Conservation (phyloP, 2,329 filamentous ascomycete genomes). For the Verticillium zaregamsianum region DNA sequence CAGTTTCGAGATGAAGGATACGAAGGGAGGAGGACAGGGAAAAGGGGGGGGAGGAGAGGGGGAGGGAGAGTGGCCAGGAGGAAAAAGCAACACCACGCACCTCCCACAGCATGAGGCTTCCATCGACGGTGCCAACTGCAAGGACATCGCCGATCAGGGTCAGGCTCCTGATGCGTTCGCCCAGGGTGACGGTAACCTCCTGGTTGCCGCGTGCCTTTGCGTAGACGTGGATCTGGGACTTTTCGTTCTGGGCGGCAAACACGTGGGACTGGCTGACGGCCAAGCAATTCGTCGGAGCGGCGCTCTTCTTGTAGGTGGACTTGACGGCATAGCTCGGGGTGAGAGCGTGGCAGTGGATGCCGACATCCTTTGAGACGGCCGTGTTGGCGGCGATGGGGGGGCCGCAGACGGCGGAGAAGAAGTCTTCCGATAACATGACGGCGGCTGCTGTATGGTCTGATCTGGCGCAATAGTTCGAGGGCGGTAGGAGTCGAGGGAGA, state of each 20-base stretch:
- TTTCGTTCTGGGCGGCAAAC: conserved; percentile 87
- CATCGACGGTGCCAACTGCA: conserved; percentile 77
- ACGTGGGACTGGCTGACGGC: conserved; percentile 79
- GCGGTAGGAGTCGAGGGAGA: not conserved
- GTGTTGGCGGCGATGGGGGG: conserved; percentile 57
- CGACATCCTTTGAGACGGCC: conserved; percentile 70
- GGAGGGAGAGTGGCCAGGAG: conserved; percentile 12
- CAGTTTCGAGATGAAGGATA: not conserved
- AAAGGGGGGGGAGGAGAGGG: not conserved
- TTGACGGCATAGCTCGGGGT: conserved; percentile 74
- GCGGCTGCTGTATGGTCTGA: conserved; percentile 1
- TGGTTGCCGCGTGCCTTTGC: conserved; percentile 78
- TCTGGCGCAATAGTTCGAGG: not conserved
- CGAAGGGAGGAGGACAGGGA: not conserved
- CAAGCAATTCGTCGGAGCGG: conserved; percentile 71
- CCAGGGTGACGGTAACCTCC: conserved; percentile 83
- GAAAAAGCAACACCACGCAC: conserved; percentile 40
- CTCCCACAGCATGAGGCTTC: conserved; percentile 90
- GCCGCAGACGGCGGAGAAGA: conserved; percentile 55
- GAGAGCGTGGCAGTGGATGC: conserved; percentile 80
- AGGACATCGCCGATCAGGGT: conserved; percentile 69
- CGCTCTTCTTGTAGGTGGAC: conserved; percentile 86
- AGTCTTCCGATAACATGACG: conserved; percentile 55
- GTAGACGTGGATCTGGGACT: conserved; percentile 91
- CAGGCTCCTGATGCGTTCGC: conserved; percentile 78